phyloP scores from a whole-genome alignment of 2,329 filamentous ascomycete species.

The Pseudofabraea citricarpa region DNA sequence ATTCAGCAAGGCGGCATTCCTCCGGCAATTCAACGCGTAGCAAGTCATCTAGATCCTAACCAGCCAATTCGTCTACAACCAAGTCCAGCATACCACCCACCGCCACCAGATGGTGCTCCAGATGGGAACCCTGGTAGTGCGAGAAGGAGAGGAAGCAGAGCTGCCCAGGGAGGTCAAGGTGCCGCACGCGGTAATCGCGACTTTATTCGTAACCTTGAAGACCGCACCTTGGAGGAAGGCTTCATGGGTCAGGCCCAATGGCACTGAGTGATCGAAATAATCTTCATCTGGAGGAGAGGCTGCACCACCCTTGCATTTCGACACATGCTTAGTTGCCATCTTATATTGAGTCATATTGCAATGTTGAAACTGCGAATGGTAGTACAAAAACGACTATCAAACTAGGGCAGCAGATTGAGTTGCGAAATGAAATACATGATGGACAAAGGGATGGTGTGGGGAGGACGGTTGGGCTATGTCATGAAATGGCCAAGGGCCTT shows the following conservation, averaged over 20 bases:
- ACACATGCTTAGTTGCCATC: constrained; percentile 8
- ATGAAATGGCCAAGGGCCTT: too few species aligned
- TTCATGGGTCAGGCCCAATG: constrained; percentile 68
- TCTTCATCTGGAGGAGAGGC: neutral
- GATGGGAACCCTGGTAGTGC: constrained; percentile 55
- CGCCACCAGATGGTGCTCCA: constrained; percentile 76
- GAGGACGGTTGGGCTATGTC: too few species aligned
- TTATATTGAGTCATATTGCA: too few species aligned
- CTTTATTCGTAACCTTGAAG: constrained; percentile 92
- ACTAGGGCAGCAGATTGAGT: neutral
- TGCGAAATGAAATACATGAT: too few species aligned
- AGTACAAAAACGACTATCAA: too few species aligned
- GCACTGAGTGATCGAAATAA: constrained; percentile 49
- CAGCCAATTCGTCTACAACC: constrained; percentile 92
- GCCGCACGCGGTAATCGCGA: constrained; percentile 63
- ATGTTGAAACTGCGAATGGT: too few species aligned
- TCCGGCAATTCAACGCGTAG: constrained; percentile 86
- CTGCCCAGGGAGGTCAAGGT: constrained; percentile 52
- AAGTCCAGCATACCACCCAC: constrained; percentile 95
- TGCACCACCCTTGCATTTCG: constrained; percentile 10
- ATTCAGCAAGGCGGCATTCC: constrained; percentile 91
- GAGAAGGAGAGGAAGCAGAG: constrained; percentile 71
- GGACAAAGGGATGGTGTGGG: too few species aligned
- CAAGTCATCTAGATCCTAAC: constrained; percentile 91
- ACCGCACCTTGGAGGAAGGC: constrained; percentile 88